Evolutionary conservation across 306 rosid species (phyloP).

Genomic region (Malus orientalis): DNA sequence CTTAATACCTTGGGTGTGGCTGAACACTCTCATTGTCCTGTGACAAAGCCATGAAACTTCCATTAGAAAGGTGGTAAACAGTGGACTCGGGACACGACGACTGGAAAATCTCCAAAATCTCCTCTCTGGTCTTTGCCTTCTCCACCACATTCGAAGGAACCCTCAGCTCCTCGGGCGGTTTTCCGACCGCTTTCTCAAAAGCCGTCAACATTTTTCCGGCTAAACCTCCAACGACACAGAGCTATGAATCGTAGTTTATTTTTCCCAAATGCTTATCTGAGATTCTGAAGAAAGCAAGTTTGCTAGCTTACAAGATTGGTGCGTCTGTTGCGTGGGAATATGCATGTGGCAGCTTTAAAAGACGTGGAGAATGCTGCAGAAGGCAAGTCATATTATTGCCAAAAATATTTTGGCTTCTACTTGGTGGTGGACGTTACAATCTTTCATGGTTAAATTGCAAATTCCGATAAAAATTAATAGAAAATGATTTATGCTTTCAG

Average conservation of each 20-base stretch:
- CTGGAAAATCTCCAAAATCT: slow-evolving; percentile 25
- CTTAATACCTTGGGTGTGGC: slow-evolving; percentile 40
- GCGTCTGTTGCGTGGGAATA: not conserved
- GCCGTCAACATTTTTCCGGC: slow-evolving; percentile 38
- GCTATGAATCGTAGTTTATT: not conserved
- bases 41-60: slow-evolving; percentile 47
- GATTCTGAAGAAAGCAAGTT: not conserved
- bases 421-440: not conserved
- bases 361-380: slow-evolving; percentile 23
- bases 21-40: slow-evolving; percentile 17
- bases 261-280: not conserved
- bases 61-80: slow-evolving; percentile 34
- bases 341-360: slow-evolving; percentile 30
- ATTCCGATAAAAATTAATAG: not conserved
- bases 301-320: slow-evolving; percentile 12
- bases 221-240: not conserved
- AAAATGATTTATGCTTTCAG: no score
- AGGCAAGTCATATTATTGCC: slow-evolving; percentile 5
- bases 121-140: slow-evolving; percentile 23
- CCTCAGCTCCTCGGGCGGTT: slow-evolving; percentile 46
- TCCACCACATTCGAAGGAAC: slow-evolving; percentile 27
- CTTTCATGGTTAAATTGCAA: slow-evolving; percentile 1
- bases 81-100: slow-evolving; percentile 26
- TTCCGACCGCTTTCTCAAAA: slow-evolving; percentile 42
- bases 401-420: not conserved